A percentile compares a stretch with the other conserved stretches of the same genome.
phyloP scores from a whole-genome alignment of 108 stramenopile genomes.

The Hondaea fermentalgiana region DNA sequence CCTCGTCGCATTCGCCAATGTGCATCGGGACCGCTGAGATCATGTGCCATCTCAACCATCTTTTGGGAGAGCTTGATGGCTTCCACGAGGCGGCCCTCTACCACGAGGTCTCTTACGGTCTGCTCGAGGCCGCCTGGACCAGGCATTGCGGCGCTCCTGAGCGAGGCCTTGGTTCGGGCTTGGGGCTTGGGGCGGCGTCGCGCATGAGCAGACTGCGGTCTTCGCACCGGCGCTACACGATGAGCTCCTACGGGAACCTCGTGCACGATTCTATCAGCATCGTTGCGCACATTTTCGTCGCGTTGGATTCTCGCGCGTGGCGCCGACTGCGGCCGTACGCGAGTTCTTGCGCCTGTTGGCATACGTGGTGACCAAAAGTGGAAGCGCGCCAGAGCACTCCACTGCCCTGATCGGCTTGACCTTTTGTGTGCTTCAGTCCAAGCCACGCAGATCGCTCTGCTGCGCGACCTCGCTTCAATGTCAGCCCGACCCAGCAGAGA shows the following conservation, averaged over 20 bases:
- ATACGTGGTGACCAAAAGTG: too few species aligned
- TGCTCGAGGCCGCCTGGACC: not conserved
- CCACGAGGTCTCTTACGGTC: not conserved
- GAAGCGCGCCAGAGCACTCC: too few species aligned
- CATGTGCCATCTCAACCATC: not conserved
- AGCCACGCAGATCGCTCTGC: too few species aligned
- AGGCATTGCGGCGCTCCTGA: not conserved
- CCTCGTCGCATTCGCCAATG: not conserved
- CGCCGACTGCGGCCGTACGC: not conserved
- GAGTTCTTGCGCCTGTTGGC: too few species aligned
- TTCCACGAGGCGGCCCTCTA: not conserved
- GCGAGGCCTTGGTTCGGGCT: not conserved
- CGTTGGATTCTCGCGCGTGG: not conserved
- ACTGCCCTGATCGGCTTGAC: too few species aligned
- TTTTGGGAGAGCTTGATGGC: not conserved
- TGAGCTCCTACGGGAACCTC: not conserved
- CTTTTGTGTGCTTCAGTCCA: too few species aligned
- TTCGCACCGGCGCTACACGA: not conserved
- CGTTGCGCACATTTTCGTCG: not conserved
- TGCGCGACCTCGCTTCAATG: too few species aligned
- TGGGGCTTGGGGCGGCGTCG: not conserved
- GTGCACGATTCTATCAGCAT: not conserved
- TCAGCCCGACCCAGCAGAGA: too few species aligned
- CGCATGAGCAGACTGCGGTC: not conserved
- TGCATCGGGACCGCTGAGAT: not conserved